Percentiles rank a stretch among this genome's conserved stretches.
These are phyloP conservation scores for Jacaranda mimosifolia DNA, from an alignment of 257 asterid species.

Conservation along the genomic window DNA sequence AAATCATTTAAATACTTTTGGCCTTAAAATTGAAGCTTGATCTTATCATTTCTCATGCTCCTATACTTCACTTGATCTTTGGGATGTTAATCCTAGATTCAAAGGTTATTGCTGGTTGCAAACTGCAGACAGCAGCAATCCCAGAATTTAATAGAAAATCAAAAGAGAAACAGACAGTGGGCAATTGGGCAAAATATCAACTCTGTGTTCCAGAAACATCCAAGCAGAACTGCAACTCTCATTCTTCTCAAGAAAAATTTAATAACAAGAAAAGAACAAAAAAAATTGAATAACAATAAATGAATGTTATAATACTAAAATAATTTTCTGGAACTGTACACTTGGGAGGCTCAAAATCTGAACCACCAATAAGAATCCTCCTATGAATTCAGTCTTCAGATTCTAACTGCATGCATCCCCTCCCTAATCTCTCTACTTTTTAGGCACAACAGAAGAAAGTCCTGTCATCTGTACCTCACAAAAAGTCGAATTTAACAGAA, in stretches of 20 bases:
- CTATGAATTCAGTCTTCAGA: too few relatives aligned
- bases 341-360: constrained; percentile 16
- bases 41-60: not conserved
- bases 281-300: constrained; percentile 18
- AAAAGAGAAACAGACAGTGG: constrained; percentile 22
- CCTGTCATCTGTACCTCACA: not conserved
- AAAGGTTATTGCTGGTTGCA: constrained; percentile 7
- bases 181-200: constrained; percentile 38
- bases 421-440: too few relatives aligned
- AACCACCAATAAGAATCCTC: constrained; percentile 20
- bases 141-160: constrained; percentile 36
- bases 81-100: not conserved
- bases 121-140: constrained; percentile 34
- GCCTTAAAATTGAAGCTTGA: not conserved
- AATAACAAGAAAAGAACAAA: not conserved
- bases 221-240: constrained; percentile 35
- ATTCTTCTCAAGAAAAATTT: constrained; percentile 39
- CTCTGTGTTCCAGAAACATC: constrained; percentile 29
- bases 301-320: constrained; percentile 1
- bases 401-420: too few relatives aligned
- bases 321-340: constrained; percentile 40
- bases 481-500: not conserved
- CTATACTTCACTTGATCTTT: not conserved
- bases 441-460: not conserved
- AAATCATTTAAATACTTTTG: not conserved